A percentile compares a stretch with the other conserved stretches of the same genome.
Evolutionary conservation across 2,329 filamentous ascomycete species (phyloP).

Genomic region (Penicillium sp.): DNA sequence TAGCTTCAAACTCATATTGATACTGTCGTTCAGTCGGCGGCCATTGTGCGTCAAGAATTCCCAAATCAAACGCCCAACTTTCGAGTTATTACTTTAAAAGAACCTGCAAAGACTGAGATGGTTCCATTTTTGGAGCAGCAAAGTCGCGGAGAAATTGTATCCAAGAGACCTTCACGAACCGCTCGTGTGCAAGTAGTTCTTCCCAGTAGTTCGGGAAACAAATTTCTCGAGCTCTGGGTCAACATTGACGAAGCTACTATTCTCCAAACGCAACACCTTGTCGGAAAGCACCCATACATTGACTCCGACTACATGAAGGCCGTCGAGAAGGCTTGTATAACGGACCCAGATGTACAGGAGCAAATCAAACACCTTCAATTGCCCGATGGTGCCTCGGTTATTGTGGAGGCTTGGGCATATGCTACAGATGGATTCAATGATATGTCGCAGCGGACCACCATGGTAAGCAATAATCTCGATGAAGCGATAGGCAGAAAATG

Average conservation of each 20-base stretch:
- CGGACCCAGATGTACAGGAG: slow-evolving; percentile 44
- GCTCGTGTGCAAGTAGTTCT: slow-evolving; percentile 46
- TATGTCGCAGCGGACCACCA: slow-evolving; percentile 50
- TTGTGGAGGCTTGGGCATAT: slow-evolving; percentile 60
- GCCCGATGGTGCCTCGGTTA: slow-evolving; percentile 47
- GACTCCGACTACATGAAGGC: slow-evolving; percentile 51
- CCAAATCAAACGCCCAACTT: slow-evolving; percentile 43
- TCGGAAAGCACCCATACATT: slow-evolving; percentile 32
- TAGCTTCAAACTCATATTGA: no score
- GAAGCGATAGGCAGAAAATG: neutral
- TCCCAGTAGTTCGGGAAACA: slow-evolving; percentile 11
- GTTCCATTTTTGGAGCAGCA: slow-evolving; percentile 45
- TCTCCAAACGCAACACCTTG: slow-evolving; percentile 19
- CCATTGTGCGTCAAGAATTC: slow-evolving; percentile 38
- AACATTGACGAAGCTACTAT: slow-evolving; percentile 22
- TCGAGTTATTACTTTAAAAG: slow-evolving; percentile 52
- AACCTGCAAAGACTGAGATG: slow-evolving; percentile 53
- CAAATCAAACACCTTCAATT: slow-evolving; percentile 43
- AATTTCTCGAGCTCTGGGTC: slow-evolving; percentile 27
- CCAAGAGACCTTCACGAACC: slow-evolving; percentile 36
- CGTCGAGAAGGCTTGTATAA: slow-evolving; percentile 52
- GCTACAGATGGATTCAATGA: slow-evolving; percentile 54
- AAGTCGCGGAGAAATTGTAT: slow-evolving; percentile 19
- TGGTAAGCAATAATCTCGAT: slow-evolving; percentile 40
- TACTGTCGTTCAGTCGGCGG: slow-evolving; percentile 17